Conservation (phyloP, 257 asterid species). For the Eustoma russellianum region DNA sequence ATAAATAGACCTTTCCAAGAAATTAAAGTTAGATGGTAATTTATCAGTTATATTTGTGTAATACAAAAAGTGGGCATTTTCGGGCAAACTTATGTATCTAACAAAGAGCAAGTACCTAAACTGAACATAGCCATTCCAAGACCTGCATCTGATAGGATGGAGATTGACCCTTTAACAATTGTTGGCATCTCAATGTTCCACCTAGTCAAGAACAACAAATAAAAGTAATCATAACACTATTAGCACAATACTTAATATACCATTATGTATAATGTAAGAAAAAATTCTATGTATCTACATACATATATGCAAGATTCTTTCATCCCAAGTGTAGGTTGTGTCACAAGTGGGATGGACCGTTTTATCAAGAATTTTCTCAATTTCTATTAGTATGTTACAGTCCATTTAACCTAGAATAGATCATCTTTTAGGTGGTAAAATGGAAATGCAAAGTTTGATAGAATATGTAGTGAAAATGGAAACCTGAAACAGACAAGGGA, state of each 20-base stretch:
- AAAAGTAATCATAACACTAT: background rate
- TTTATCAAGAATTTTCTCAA: no score
- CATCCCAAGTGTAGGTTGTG: no score
- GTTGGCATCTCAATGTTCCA: constrained; percentile 91
- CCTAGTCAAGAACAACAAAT: constrained; percentile 18
- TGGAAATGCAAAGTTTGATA: background rate
- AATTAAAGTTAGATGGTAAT: background rate
- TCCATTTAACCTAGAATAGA: no score
- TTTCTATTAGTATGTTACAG: no score
- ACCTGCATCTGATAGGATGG: constrained; percentile 89
- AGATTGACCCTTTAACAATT: constrained; percentile 74
- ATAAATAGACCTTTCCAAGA: constrained; percentile 55
- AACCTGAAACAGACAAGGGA: constrained; percentile 81
- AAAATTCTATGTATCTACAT: no score
- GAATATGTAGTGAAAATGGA: background rate
- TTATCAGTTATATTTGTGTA: no score
- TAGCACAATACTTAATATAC: no score
- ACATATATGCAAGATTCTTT: no score
- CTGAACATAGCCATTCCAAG: constrained; percentile 99
- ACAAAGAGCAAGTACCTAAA: constrained; percentile 44
- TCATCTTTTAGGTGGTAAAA: no score
- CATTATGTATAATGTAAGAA: no score
- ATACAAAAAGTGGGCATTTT: background rate
- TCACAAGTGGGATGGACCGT: no score
- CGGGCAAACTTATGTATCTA: background rate